phyloP scores from a whole-genome alignment of 805 yeast genomes.

The Barnettozyma pratensis region DNA sequence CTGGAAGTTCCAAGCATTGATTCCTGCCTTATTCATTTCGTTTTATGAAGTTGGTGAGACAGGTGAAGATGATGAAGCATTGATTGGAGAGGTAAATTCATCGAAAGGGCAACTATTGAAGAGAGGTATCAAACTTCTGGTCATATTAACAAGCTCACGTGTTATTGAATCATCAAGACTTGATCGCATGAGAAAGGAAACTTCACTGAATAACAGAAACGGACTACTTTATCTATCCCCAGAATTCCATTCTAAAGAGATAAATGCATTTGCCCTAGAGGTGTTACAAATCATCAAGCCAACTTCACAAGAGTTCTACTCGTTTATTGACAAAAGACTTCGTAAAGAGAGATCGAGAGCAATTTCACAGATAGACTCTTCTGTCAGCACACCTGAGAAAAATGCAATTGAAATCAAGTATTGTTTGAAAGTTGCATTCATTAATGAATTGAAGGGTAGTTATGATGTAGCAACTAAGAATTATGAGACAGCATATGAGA shows the following conservation, averaged over 20 bases:
- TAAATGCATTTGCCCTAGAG: conserved; percentile 33
- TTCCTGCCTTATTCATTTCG: conserved; percentile 45
- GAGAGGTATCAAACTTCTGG: conserved; percentile 30
- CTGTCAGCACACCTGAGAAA: conserved; percentile 4
- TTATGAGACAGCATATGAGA: conserved; percentile 50
- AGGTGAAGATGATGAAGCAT: conserved; percentile 25
- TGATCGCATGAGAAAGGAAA: conserved; percentile 32
- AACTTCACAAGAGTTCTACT: conserved; percentile 40
- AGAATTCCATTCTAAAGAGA: conserved; percentile 31
- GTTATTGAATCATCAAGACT: conserved; percentile 31
- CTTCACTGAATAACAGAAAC: conserved; percentile 39
- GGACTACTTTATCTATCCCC: conserved; percentile 40
- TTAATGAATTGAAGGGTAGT: conserved; percentile 44
- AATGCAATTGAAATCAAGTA: conserved; percentile 35
- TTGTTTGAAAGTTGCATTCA: conserved; percentile 43
- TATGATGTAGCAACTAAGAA: conserved; percentile 44
- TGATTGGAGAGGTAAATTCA: conserved; percentile 33
- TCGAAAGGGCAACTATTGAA: conserved; percentile 28
- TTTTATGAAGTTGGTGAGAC: conserved; percentile 37
- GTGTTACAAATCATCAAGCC: conserved; percentile 36
- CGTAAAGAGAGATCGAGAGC: conserved; percentile 32
- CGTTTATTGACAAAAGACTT: conserved; percentile 34
- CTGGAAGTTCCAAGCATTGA: conserved; percentile 39
- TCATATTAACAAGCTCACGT: conserved; percentile 15
- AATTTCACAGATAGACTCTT: conserved; percentile 2